phyloP scores from a whole-genome alignment of 108 stramenopile genomes.

The Discostella pseudostelligera region DNA sequence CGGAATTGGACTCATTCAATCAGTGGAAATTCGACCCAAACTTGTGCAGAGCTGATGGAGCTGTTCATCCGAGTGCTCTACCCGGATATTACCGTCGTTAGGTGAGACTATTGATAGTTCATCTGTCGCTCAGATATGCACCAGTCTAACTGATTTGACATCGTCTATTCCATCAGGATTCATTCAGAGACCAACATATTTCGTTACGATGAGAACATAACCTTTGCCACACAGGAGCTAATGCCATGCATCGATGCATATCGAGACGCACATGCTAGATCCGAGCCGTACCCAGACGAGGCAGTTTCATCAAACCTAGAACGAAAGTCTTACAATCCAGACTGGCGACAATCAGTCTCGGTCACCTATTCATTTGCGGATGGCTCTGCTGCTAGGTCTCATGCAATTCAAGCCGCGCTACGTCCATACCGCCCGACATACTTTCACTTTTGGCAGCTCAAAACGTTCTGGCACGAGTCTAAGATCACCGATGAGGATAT shows the following conservation, averaged over 20 bases:
- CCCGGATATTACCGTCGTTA: slow-evolving; percentile 75
- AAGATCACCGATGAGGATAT: slow-evolving; percentile 88
- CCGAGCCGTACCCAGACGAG: slow-evolving; percentile 57
- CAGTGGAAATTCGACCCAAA: slow-evolving; percentile 85
- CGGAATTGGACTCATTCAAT: slow-evolving; percentile 84
- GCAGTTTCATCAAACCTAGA: slow-evolving; percentile 8
- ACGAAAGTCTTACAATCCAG: slow-evolving; percentile 56
- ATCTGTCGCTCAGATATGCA: not conserved
- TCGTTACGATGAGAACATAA: slow-evolving; percentile 95
- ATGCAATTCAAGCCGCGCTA: slow-evolving; percentile 93
- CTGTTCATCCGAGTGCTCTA: slow-evolving; percentile 61
- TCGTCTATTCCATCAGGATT: slow-evolving; percentile 44
- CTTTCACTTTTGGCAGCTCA: slow-evolving; percentile 93
- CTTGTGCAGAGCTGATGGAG: slow-evolving; percentile 83
- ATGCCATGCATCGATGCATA: slow-evolving; percentile 83
- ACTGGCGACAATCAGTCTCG: slow-evolving; percentile 80
- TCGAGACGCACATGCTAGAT: slow-evolving; percentile 79
- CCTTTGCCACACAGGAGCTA: slow-evolving; percentile 89
- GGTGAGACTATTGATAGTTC: slow-evolving; percentile 17
- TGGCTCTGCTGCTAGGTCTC: slow-evolving; percentile 90
- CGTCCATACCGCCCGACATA: slow-evolving; percentile 89
- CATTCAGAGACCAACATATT: slow-evolving; percentile 92
- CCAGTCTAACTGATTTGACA: not conserved
- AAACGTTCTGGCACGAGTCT: slow-evolving; percentile 95
- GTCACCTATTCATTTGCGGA: slow-evolving; percentile 92